Conservation (phyloP, 75 land plant genomes). For the Adiantum capillusveneris region DNA sequence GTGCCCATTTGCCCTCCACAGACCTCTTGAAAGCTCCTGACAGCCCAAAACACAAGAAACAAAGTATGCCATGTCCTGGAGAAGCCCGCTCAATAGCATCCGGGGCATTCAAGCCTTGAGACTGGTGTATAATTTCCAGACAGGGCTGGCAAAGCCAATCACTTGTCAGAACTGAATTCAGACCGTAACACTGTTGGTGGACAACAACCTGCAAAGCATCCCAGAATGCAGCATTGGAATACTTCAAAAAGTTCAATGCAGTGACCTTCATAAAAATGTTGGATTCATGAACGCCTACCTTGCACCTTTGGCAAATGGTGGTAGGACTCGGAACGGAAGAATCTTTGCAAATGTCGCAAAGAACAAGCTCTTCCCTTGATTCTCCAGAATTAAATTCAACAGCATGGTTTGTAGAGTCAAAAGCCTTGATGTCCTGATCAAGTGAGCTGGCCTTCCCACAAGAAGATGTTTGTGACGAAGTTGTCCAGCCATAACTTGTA, state of each 20-base stretch:
- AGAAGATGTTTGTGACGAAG: background rate
- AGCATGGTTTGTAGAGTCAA: background rate
- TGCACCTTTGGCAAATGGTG: background rate
- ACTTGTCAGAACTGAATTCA: constrained; percentile 31
- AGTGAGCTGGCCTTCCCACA: background rate
- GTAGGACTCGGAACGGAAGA: background rate
- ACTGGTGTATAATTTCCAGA: constrained; percentile 40
- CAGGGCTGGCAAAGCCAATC: constrained; percentile 89
- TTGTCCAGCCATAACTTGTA: background rate
- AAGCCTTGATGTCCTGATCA: background rate
- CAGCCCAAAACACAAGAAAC: constrained; percentile 70
- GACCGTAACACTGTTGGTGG: constrained; percentile 82
- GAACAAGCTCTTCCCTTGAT: background rate
- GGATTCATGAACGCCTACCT: background rate
- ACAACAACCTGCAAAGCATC: constrained; percentile 59
- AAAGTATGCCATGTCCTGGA: constrained; percentile 36
- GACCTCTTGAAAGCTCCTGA: constrained; percentile 79
- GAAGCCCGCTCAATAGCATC: constrained; percentile 28
- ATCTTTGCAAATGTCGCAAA: constrained; percentile 2
- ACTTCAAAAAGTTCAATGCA: no score
- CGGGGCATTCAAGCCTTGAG: constrained; percentile 28
- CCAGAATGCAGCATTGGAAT: no score
- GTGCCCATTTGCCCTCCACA: constrained; percentile 76
- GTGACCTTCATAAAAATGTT: no score
- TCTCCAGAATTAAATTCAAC: background rate